These are phyloP conservation scores for Agrocybe praecox DNA, from an alignment of 768 basidiomycete genomes.

Conservation along the genomic window DNA sequence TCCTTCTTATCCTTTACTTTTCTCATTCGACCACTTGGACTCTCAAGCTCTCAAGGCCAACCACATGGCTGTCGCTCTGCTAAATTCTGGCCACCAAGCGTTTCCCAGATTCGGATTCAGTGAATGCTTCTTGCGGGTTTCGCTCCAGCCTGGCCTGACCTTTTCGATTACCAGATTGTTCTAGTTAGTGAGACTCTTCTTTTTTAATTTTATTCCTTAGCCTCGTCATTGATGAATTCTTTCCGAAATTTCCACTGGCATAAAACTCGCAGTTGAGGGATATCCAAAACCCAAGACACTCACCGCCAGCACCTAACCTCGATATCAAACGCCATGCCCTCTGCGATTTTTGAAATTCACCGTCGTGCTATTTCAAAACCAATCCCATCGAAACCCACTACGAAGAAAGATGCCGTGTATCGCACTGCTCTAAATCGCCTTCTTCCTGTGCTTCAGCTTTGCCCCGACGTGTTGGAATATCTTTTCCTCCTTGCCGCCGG, in stretches of 20 bases:
- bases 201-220: neutral
- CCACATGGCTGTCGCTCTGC: neutral
- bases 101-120: neutral
- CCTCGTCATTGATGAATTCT: neutral
- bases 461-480: slow-evolving; percentile 22
- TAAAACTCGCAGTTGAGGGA: neutral
- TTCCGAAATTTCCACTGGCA: neutral
- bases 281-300: neutral
- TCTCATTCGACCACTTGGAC: neutral
- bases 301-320: no score
- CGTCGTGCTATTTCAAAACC: neutral
- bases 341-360: neutral
- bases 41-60: neutral
- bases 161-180: neutral
- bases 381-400: neutral
- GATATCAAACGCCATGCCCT: neutral
- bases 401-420: neutral
- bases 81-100: neutral
- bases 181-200: neutral
- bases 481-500: slow-evolving; percentile 18
- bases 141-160: neutral
- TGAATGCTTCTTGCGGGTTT: neutral
- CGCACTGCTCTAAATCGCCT: slow-evolving; percentile 10
- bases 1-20: neutral
- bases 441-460: slow-evolving; percentile 15